phyloP scores from a whole-genome alignment of 2,329 filamentous ascomycete genomes.

The Trichoderma sp. region DNA sequence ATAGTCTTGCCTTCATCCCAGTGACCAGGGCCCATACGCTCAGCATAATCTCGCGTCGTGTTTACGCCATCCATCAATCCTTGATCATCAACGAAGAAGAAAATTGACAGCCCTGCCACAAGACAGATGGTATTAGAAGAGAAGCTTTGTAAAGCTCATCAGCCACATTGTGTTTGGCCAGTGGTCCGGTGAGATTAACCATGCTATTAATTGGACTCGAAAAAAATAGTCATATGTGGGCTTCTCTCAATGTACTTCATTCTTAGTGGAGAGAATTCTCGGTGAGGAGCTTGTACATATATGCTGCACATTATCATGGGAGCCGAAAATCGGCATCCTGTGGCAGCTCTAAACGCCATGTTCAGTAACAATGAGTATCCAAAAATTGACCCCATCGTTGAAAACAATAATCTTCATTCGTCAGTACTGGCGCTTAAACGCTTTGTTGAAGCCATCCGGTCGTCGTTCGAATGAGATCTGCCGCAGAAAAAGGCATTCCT shows the following conservation, averaged over 20 bases:
- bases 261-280: not conserved
- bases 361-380: not conserved
- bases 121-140: constrained; percentile 60
- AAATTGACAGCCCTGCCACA: constrained; percentile 62
- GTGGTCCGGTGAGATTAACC: not conserved
- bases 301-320: not conserved
- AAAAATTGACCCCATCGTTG: not conserved
- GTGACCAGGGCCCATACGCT: constrained; percentile 63
- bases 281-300: not conserved
- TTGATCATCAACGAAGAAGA: constrained; percentile 63
- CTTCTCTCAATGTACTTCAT: too few relatives aligned
- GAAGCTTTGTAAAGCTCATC: constrained; percentile 52
- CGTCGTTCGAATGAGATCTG: not conserved
- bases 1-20: constrained; percentile 47
- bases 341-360: not conserved
- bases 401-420: not conserved
- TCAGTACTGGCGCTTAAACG: constrained; percentile 6
- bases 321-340: constrained; percentile 11
- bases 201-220: not conserved
- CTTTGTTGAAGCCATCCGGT: not conserved
- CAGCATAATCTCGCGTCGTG: constrained; percentile 60
- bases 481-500: not conserved
- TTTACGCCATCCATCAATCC: constrained; percentile 64
- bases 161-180: constrained; percentile 37
- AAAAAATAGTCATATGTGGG: not conserved